Base-by-base conservation (phyloP, 805 yeast genomes). In the Schizosaccharomyces lindneri region DNA sequence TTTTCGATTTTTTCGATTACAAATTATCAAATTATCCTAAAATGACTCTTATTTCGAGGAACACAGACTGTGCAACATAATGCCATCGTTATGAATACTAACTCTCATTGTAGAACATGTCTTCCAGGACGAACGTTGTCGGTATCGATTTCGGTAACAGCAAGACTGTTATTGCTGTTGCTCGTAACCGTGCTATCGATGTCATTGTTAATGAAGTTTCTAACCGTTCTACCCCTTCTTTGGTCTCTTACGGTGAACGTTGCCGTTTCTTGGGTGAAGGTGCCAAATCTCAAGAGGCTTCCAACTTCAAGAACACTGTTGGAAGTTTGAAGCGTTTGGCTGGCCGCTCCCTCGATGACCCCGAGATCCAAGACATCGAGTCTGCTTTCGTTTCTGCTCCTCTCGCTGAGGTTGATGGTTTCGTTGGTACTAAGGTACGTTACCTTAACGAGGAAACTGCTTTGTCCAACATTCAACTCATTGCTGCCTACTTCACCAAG, bases 111-210 rank as follows among this genome's bases (percentile, higher is more conserved):
- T 36, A 36, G 51, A 6, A 24, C 31, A 51, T 51, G 57, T 21
- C 57, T 24, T 51, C 57, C n/a, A 21, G 57, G 57, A 51, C 57
- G 57, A 51, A 51, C 32, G 57, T 51, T 51, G 57, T 51, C 36
- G 57, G 57, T 51, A 51, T 93, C 75, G 98, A 93, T 81, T 84
- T 93, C 73, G 98, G 98, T 77, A 88, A 88, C 78, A 79, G 81
- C 79, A 85, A 81, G 79, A 82, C 95, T 66, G 97, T 90, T 68
- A 80, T 90, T 72, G 97, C 95, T 55, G 84, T 95, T 72, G 98
- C 98, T 65, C 85, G 90, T 74, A 93, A 90, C 82, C 84, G 97
- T 78, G 97, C 97, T 72, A 93, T 93, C 72, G 99, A 93, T 74
- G 84, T 93, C 70, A 87, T 93, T 70, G 97, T 93, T 76, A 93